Base-by-base conservation (phyloP, 139 green algal genomes). In the Micractinium sp. region DNA sequence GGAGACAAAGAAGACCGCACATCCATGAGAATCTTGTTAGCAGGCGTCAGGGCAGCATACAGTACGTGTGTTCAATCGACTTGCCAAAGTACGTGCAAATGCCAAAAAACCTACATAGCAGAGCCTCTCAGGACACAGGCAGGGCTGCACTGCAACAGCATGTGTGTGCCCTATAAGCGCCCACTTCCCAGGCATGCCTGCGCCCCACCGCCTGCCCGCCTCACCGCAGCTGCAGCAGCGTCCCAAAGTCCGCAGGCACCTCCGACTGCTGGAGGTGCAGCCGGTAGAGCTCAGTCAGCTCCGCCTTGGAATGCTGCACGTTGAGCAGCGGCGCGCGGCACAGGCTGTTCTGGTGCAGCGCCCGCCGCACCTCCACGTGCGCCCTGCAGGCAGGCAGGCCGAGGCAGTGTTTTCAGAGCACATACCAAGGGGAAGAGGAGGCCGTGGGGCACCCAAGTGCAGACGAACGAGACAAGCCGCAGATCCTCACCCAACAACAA, bases 321-420 rank as follows among this genome's bases (percentile, higher is more conserved):
- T 90, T 91, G 12, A 97, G 85, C 38, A 97, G 86, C 22, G 95
- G 93, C 0, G 91, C 93, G 18, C 95, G 93, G 89, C 93, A 96
- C 22, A 95, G 85, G 74, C 80, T 87, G 82, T 97, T 97, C 80
- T 96, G 93, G 23, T 95, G 78, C 73, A 97, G 89, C 1, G 95
- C 95, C 2, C 91, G 90, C 25, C 92, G 81, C 31, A 97, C 90
- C 92, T 97, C 95, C 79, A 97, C 93, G 56, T 96, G 94, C 19
- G 94, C 94, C 36, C 94, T 95, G 92, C 77, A 91, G 38, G 53
- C 20, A 36, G 78, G 78, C 4, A 19, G 14, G 56, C 4, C 29
- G 35, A 39, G 78, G n/a, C 5, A n/a, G n/a, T 56, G 76, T n/a
- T n/a, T 35, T 79, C 38, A 38, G 15, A n/a, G 29, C 20, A 31